phyloP scores from a whole-genome alignment of 768 basidiomycete species.

The Terana coerulea region DNA sequence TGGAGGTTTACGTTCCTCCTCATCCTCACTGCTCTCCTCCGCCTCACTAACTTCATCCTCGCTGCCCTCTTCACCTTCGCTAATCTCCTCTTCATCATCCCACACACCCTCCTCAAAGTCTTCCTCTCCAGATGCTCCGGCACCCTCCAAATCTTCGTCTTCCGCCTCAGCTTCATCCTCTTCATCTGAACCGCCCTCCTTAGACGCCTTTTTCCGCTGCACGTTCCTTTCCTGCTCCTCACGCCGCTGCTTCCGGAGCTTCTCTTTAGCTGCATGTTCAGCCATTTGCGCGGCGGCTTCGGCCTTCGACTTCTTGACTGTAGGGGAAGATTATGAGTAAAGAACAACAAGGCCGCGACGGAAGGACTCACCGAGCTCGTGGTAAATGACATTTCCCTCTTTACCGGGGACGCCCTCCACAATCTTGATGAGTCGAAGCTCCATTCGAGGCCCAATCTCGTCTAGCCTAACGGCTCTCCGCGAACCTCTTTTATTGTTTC shows the following conservation, averaged over 20 bases:
- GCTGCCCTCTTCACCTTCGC: conserved; percentile 44
- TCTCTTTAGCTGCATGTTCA: conserved; percentile 75
- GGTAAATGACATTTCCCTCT: conserved; percentile 91
- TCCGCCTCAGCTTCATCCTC: conserved; percentile 40
- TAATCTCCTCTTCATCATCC: conserved; percentile 65
- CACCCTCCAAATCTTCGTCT: too few species aligned
- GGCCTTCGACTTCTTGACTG: conserved; percentile 89
- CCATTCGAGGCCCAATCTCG: conserved; percentile 95
- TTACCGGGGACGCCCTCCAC: conserved; percentile 91
- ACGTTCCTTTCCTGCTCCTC: conserved; percentile 94
- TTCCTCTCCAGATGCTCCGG: conserved; percentile 33
- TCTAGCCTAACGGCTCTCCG: conserved; percentile 88
- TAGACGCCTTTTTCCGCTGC: conserved; percentile 62
- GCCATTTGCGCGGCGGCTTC: conserved; percentile 64
- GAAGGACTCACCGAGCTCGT: conserved; percentile 74
- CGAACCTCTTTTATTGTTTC: conserved; percentile 90
- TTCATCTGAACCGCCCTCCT: conserved; percentile 33
- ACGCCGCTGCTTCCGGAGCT: conserved; percentile 68
- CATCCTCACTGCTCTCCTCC: conserved; percentile 45
- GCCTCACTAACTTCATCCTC: conserved; percentile 38
- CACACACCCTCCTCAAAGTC: conserved; percentile 33
- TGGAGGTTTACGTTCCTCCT: conserved; percentile 37
- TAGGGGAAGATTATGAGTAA: neutral
- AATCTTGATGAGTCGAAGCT: conserved; percentile 89
- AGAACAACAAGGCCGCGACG: too few species aligned